Base-by-base conservation (phyloP, 2,329 filamentous ascomycete species). In the Cytospora schulzeri region DNA sequence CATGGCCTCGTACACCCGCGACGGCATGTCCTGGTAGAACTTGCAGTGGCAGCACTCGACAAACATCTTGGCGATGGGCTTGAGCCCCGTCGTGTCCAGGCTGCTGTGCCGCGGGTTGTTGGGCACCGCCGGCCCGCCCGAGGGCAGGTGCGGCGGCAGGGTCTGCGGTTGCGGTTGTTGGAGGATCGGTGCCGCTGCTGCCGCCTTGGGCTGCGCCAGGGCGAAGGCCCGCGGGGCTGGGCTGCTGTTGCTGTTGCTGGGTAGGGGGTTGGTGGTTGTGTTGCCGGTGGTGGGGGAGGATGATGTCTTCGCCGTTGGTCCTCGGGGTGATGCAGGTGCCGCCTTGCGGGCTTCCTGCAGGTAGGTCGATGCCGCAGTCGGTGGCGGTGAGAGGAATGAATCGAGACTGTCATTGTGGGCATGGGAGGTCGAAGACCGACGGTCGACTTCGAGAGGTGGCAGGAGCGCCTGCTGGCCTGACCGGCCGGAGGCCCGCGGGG, bases 1-100 rank as follows among this genome's bases (percentile, higher is more conserved):
- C 85, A 89, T 88, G 72, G 83, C 86, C 70, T 88, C 84, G 72
- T 89, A 89, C 26, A 89, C 77, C 62, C 84, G 83, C 58, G 82
- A 84, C 4, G 87, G 87, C 83, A 89, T 84, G 72, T 89, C 87
- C 69, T 88, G 86, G 72, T 85, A 87, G 74, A 84, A 88, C 62
- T 81, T 82, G 79, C 87, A 89, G 63, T 77, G 79, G 75, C 87
- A 89, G 74, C 87, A 89, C 71, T 88, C 81, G 15, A 89, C 86
- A 33, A 89, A 82, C 78, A 88, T 84, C 76, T 88, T 89, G 38
- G 84, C 83, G 15, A 87, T 73, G 1, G 81, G 80, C 14, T 81
- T 78, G 17, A 48, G 63, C 24, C 9, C 64, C 54, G 35, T 60
- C 45, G 64, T 64, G 35, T 66, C 62, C 2, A 63, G 65, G 51